These are phyloP conservation scores for Solanum verrucosum DNA, from an alignment of 257 asterid genomes.

Conservation along the genomic window DNA sequence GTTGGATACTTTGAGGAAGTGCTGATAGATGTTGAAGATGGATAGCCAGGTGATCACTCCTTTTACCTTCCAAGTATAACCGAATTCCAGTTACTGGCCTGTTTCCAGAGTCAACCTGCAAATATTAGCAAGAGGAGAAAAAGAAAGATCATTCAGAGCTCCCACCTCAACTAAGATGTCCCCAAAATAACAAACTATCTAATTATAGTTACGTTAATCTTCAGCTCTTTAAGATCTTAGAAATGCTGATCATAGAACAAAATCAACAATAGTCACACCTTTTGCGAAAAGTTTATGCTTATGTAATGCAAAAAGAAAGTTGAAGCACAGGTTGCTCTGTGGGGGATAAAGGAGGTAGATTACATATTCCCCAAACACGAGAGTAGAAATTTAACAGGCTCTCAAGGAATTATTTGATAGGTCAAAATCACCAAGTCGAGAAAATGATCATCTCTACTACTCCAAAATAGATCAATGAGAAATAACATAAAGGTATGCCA, in stretches of 20 bases:
- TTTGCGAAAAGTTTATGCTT: neutral
- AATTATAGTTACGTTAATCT: neutral
- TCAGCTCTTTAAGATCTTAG: neutral
- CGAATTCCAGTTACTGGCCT: slow-evolving; percentile 93
- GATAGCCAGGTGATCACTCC: slow-evolving; percentile 80
- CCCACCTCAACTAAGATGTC: neutral
- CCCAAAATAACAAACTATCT: neutral
- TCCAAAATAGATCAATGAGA: neutral
- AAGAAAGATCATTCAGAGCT: neutral
- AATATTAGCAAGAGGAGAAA: neutral
- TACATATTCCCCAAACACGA: neutral
- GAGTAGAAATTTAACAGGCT: neutral
- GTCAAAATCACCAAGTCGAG: neutral
- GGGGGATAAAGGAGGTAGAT: neutral
- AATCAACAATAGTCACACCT: neutral
- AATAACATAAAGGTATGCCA: neutral
- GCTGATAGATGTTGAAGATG: slow-evolving; percentile 85
- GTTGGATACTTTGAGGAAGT: slow-evolving; percentile 54
- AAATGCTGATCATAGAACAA: neutral
- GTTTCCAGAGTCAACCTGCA: slow-evolving; percentile 71
- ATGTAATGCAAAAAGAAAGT: neutral
- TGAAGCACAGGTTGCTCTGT: neutral
- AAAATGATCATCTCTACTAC: neutral
- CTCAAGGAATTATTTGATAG: neutral
- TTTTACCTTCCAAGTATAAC: slow-evolving; percentile 82